These are phyloP conservation scores for Heterotrichella gracilis DNA, from an alignment of 352 stramenopile genomes.

Conservation along the genomic window DNA sequence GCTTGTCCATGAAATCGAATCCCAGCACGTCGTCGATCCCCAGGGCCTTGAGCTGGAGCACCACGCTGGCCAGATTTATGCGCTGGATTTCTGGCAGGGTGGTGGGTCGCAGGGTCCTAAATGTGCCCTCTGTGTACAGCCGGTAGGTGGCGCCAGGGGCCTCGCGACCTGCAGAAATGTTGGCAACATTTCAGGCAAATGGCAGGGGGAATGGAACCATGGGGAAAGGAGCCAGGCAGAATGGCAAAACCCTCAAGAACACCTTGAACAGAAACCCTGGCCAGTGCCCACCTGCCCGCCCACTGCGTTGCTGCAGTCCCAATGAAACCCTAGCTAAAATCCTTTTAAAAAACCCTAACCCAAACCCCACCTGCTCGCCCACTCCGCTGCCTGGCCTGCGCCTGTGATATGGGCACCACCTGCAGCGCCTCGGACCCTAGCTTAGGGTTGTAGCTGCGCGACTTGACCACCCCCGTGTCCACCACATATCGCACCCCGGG, in stretches of 20 bases:
- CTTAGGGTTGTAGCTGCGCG: conserved; percentile 41
- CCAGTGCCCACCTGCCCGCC: no score
- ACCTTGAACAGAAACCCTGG: no score
- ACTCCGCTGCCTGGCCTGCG: conserved; percentile 49
- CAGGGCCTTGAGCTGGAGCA: conserved; percentile 81
- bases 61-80: conserved; percentile 29
- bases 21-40: conserved; percentile 94
- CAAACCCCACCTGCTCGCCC: no score
- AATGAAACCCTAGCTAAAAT: no score
- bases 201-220: no score
- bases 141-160: conserved; percentile 31
- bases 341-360: no score
- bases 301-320: no score
- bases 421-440: conserved; percentile 48
- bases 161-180: conserved; percentile 45
- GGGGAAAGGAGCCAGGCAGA: no score
- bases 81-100: conserved; percentile 32
- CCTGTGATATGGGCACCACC: conserved; percentile 43
- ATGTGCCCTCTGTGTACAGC: conserved; percentile 33
- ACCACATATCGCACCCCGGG: conserved; percentile 79
- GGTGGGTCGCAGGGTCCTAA: conserved; percentile 12
- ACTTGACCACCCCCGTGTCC: conserved; percentile 66
- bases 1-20: conserved; percentile 99
- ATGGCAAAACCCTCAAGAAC: no score
- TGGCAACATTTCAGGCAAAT: no score